phyloP scores from a whole-genome alignment of 148 eudicot genomes.

The Rhododendron simsii region DNA sequence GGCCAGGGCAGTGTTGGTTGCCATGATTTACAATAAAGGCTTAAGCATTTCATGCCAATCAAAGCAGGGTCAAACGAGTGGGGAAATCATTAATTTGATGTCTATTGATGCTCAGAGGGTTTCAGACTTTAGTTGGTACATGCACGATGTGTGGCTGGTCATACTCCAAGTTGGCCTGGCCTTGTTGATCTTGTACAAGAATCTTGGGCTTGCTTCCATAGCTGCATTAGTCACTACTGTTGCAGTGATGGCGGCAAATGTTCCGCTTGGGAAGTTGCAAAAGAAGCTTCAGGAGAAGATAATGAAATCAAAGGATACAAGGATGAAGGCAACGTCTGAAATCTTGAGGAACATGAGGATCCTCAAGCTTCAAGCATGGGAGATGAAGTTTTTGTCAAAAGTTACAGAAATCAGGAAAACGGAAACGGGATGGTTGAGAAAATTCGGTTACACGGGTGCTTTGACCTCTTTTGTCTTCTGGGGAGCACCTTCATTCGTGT shows the following conservation, averaged over 20 bases:
- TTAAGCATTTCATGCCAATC: slow-evolving; percentile 48
- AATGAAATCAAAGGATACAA: slow-evolving; percentile 43
- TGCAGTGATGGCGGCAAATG: slow-evolving; percentile 35
- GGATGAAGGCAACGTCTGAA: slow-evolving; percentile 52
- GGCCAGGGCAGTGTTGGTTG: slow-evolving; percentile 38
- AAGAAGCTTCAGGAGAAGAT: slow-evolving; percentile 37
- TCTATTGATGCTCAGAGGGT: slow-evolving; percentile 52
- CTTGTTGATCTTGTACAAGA: slow-evolving; percentile 36
- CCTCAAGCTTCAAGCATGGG: slow-evolving; percentile 58
- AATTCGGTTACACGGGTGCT: slow-evolving; percentile 30
- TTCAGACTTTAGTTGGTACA: slow-evolving; percentile 41
- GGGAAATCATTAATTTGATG: slow-evolving; percentile 60
- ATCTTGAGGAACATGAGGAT: slow-evolving; percentile 52
- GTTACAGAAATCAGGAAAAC: slow-evolving; percentile 30
- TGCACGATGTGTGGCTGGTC: slow-evolving; percentile 58
- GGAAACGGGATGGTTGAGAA: slow-evolving; percentile 43
- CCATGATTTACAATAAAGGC: slow-evolving; percentile 50
- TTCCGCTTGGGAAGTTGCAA: slow-evolving; percentile 35
- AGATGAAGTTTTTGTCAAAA: slow-evolving; percentile 53
- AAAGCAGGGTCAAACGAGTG: slow-evolving; percentile 49
- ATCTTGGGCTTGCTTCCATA: slow-evolving; percentile 48
- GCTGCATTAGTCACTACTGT: slow-evolving; percentile 40
- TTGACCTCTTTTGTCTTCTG: slow-evolving; percentile 39
- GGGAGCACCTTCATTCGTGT: slow-evolving; percentile 45
- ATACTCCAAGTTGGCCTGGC: slow-evolving; percentile 43